Base-by-base conservation (phyloP, 331 rosid species). In the Cydonia oblonga region DNA sequence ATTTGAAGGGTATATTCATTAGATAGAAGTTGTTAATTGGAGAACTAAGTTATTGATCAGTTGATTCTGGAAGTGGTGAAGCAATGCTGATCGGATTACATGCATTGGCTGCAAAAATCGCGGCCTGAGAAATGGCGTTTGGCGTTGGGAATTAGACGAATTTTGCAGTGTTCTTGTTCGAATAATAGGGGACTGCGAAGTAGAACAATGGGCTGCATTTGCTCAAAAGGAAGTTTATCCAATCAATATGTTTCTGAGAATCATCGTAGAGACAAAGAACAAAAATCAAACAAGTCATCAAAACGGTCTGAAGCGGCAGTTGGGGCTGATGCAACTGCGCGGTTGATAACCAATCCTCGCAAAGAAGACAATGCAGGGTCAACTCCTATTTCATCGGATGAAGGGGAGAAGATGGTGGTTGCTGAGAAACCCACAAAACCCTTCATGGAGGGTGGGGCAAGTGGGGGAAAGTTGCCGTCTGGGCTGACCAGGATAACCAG, bases 171-270 rank as follows among this genome's bases (percentile, higher is more conserved):
- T 73, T 24, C 71, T 67, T 30, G 67, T 62, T 19, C 25, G 66
- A 57, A 35, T 24, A 30, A 35, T n/a, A n/a, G n/a, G 74, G 75
- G 75, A 28, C 76, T 52, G 46, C 42, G 20, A 66, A 38, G 70
- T 54, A 58, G 79, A 79, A 64, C 68, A 66, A 90, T 92, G 97
- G 97, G 97, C 70, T 89, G 96, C 68, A 78, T 92, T 76, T 88
- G 93, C 86, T 89, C 96, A 5, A 92, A 88, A 71, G 83, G 77
- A 29, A 78, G 68, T 14, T 80, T 80, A 6, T 12, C 79, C 33
- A 64, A 81, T 52, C 79, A 89, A 6, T 85, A 71, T 13, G 80
- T 79, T 25, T 68, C 79, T 20, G 74, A 80, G 44, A 87, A 79
- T 73, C 87, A 70, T 66, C 38, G 30, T n/a, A 81, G 76, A 65